Base-by-base conservation (phyloP, 192 early-diverging fungal species). In the Coemansia sp. region DNA sequence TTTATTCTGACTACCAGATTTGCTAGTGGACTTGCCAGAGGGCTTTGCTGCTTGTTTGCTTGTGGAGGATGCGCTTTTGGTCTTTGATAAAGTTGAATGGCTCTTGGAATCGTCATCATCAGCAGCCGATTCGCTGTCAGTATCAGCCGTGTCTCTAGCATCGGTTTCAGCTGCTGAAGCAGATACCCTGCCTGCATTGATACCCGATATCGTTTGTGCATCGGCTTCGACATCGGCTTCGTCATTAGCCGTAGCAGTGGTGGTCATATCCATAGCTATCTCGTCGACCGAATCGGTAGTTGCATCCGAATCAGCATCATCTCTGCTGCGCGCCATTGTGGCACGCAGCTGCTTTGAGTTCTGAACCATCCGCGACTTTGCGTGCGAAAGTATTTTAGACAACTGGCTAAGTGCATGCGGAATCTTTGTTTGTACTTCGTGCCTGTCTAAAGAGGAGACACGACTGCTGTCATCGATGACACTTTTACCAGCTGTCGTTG, bases 341-440 rank as follows among this genome's bases (percentile, higher is more conserved):
- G 76, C 76, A 7, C 56, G 63, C 2, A 78, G 71, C 50, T 67
- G 76, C 67, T 78, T 78, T 30, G 76, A 66, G 49, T 62, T 78
- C 12, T 56, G 67, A 4, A 69, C 36, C 30, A 56, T 61, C 6
- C 62, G 56, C 12, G 36, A 52, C 25, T 55, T 20, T 42, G 33
- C 50, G 16, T 32, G 22, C 10, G 61, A 18, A 67, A 28, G 65
- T 33, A 16, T 48, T 31, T 18, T 55, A 42, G 48, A 31, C 56
- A 31, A 20, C 42, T 45, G 42, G 42, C 42, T 45, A 3, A 45
- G 42, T 16, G 42, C 42, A 12, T 45, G 48, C 3, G 42, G 16
- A 38, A 14, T 61, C 22, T 48, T 38, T 52, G 52, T 2, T 4
- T 65, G 55, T 14, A 33, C 5, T 12, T 29, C 55, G 4, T 4